phyloP scores from a whole-genome alignment of 2,329 filamentous ascomycete genomes.

The Aureobasidium sp. region DNA sequence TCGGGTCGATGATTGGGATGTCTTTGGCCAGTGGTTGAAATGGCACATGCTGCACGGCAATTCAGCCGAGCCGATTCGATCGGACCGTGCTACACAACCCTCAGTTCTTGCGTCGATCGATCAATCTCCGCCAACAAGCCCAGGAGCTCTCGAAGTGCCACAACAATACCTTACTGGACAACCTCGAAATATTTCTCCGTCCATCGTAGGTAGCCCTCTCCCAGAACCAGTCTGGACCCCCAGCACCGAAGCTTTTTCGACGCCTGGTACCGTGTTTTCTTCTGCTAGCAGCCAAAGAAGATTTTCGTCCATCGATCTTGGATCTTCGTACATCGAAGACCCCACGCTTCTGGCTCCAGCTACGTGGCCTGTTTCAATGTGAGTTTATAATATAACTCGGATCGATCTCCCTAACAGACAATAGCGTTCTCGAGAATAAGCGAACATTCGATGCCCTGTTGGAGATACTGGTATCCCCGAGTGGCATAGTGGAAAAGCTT shows the following conservation, averaged over 20 bases:
- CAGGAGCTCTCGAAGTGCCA: background rate
- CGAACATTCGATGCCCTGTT: background rate
- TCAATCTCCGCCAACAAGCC: background rate
- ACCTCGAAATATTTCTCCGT: background rate
- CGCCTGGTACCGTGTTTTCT: background rate
- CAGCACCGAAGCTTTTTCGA: background rate
- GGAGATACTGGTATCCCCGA: background rate
- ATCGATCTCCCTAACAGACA: background rate
- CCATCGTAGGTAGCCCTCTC: background rate
- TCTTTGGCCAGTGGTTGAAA: background rate
- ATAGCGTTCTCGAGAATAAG: background rate
- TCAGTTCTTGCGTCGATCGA: background rate
- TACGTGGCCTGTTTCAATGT: background rate
- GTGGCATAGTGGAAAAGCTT: background rate
- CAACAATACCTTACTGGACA: background rate
- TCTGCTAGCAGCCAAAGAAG: background rate
- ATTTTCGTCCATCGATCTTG: background rate
- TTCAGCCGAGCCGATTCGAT: background rate
- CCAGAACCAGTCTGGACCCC: background rate
- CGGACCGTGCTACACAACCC: background rate
- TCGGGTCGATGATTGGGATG: background rate
- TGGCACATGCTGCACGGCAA: background rate
- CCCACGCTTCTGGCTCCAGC: background rate
- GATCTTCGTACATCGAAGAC: background rate
- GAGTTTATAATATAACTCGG: background rate